These are phyloP conservation scores for Lepidopterella palustris DNA, from an alignment of 495 filamentous ascomycete genomes.

Conservation along the genomic window DNA sequence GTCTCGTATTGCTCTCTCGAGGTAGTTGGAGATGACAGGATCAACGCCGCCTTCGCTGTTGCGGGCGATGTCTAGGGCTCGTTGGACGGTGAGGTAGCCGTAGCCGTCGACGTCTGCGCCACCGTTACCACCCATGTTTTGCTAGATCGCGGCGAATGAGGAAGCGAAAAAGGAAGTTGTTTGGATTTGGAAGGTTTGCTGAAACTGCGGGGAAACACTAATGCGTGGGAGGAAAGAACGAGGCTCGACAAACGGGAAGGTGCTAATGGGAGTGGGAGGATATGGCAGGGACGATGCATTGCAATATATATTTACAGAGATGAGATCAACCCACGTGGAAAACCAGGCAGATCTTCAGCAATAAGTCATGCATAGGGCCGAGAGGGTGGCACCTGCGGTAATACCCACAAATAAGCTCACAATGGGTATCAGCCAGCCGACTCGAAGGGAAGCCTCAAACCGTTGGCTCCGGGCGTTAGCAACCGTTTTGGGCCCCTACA, in stretches of 20 bases:
- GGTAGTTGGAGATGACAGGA: constrained; percentile 43
- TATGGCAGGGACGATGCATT: constrained; percentile 1
- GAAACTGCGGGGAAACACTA: background rate
- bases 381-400: background rate
- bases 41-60: constrained; percentile 54
- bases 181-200: background rate
- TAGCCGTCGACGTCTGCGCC: constrained; percentile 31
- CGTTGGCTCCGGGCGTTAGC: constrained; percentile 22
- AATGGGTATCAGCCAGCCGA: constrained; percentile 7
- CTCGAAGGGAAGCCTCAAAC: constrained; percentile 21
- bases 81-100: constrained; percentile 39
- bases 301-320: constrained; percentile 23
- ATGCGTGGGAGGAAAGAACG: background rate
- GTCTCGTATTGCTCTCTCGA: constrained; percentile 51
- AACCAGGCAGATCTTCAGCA: constrained; percentile 19
- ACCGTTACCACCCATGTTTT: constrained; percentile 32
- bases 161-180: background rate
- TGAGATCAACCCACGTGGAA: constrained; percentile 30
- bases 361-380: constrained; percentile 22
- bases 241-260: background rate
- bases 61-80: constrained; percentile 61
- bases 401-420: constrained; percentile 10
- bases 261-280: background rate
- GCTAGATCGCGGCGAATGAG: background rate
- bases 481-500: constrained; percentile 22